phyloP scores from a whole-genome alignment of 441 rosid genomes.

The Erodium texanum region DNA sequence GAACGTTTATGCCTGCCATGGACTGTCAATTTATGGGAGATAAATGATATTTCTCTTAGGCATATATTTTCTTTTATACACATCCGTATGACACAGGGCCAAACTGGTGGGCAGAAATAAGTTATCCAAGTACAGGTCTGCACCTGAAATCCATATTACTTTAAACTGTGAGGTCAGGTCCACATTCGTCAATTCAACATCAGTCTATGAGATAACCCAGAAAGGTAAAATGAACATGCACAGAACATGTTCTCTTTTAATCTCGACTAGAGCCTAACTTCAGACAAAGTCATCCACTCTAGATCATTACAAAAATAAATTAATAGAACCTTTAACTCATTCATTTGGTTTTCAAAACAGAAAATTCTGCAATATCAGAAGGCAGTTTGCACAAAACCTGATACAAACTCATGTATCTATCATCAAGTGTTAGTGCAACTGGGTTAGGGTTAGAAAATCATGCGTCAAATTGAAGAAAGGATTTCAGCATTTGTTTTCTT shows the following conservation, averaged over 20 bases:
- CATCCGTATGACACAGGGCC: not conserved
- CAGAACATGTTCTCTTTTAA: conserved; percentile 2
- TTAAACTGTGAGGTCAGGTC: not conserved
- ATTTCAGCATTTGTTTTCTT: not conserved
- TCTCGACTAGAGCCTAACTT: not conserved
- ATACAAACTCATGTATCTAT: not conserved
- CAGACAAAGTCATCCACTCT: not conserved
- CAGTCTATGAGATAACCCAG: not conserved
- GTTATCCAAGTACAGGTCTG: not conserved
- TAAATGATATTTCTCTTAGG: not conserved
- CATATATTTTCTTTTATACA: not conserved
- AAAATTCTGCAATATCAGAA: not conserved
- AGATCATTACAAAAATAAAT: not conserved
- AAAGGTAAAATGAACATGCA: not conserved
- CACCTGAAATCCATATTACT: not conserved
- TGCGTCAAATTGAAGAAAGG: not conserved
- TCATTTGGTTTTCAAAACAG: not conserved
- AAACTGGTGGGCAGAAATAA: not conserved
- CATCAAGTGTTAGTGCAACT: not conserved
- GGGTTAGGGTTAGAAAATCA: not conserved
- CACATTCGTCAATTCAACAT: not conserved
- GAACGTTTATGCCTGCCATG: conserved; percentile 1
- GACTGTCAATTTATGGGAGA: not conserved
- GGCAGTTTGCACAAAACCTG: not conserved
- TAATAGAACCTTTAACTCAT: not conserved